Evolutionary conservation across 1,284 basidiomycete genomes (phyloP), one percentile per base, ranked within the genome.

Genomic region (Leccinum subrobustum): DNA sequence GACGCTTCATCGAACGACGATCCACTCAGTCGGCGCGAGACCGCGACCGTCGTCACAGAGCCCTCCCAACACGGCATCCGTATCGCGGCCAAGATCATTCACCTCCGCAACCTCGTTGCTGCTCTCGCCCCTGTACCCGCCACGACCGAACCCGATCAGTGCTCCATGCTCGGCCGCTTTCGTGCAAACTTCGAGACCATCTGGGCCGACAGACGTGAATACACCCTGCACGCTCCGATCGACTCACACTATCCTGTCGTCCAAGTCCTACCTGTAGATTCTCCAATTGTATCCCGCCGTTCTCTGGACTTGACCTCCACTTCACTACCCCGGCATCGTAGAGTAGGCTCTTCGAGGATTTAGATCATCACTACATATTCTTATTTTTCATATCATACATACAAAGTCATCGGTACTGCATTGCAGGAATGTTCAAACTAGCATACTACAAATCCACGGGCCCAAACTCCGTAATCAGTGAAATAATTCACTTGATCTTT

Each of bases 101-200:
- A 72, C 56, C 61, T 72, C 44, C 66, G 52, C 56, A 64, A 62
- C 54, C 20, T 61, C 44, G 58, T 60, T 56, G 60, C 68, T 18
- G 27, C 65, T 25, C 70, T 72, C 56, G 18, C 68, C 3, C 68
- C 68, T 18, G 42, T 69, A 37, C 70, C 70, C 12, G 68, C 68
- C 4, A 72, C 69, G 12, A 64, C 62, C 3, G 70, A 71, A 47
- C 35, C 9, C 14, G 59, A 67, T n/a, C 65, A 60, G 2, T 52
- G 18, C 27, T 64, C 67, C 25, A 16, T 70, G 23, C 56, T 73
- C 33, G 48, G 63, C 52, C 65, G 67, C 31, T 62, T 69, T 35
- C 58, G 68, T 9, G 58, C 69, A n/a, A 61, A 56, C 23, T 59
- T 69, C 37, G 70, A 62, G 52, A 61, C 57, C 3, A 57, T 70